Evolutionary conservation across 176 grass and related monocot species (phyloP), one percentile per base, ranked within the genome.

Genomic region (Zea luxurians): DNA sequence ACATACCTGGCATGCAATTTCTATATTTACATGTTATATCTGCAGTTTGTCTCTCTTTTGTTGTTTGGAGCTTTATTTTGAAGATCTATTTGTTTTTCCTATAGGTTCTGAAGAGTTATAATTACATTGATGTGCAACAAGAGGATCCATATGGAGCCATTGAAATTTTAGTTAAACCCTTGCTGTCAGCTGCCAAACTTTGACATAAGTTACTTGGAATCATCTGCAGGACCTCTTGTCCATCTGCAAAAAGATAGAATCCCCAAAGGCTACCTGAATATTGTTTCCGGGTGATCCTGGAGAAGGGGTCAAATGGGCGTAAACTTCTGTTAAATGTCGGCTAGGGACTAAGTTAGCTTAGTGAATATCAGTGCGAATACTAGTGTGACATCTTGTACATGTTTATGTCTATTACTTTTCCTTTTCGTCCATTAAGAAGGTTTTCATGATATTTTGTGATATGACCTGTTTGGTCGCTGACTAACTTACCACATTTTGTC

Each of bases 91-190:
- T 89, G 5, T 48, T 70, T 83, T 83, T 76, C 37, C 36, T 78
- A 43, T 78, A 97, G 94, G 96, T 92, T 71, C 80, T 99, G 64
- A 99, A 91, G 66, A 95, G 71, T 54, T 87, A 78, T 37, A 64
- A 91, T 47, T 87, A 90, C 78, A 85, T 99, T 76, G 75, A 94
- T 82, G 89, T 93, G 17, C 69, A 82, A 81, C 96, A 99, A 85
- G 86, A 85, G 46, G 86, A 83, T 53, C 55, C 83, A 5, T 99
- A 93, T 42, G 84, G 83, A 61, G 92, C 93, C 73, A 90, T 99
- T 89, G 64, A 86, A 46, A 86, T 99, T 75, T 83, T 45, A 17
- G 83, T 91, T 71, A 91, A 79, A 81, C 81, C 92, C 16, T 84
- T 61, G 21, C 88, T 95, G 16, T 80, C 86, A n/a, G n/a, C 62